Evolutionary conservation across 2,329 filamentous ascomycete species (phyloP), one percentile per base, ranked within the genome.

Genomic region (Pseudogymnoascus sp.): DNA sequence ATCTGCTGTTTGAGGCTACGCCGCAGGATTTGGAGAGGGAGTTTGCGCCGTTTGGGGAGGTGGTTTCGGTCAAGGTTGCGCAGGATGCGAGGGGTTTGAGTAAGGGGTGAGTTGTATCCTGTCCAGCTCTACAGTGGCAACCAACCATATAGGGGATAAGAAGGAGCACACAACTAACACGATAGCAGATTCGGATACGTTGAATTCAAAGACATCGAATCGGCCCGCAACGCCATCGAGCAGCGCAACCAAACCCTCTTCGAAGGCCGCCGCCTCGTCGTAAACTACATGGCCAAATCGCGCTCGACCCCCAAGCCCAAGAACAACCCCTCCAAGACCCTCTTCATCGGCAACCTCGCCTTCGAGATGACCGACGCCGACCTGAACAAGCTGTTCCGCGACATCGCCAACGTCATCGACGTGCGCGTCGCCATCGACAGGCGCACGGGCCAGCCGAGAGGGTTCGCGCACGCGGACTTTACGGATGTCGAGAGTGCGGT

Each of bases 381-480:
- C 71, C 80, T 96, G 62, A 92, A 93, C 76, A 81, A 86, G 62
- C 76, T 96, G 26, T 93, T 96, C 82, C 79, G 81, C 64, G 81
- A 85, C 24, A 79, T 96, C 65, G 78, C 82, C 60, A 88, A 90
- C 73, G 82, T 93, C 59, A 77, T 82, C 62, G 89, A 93, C 70
- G 86, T 96, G 59, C 86, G 92, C 65, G 87, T 96, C 63, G 89
- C 91, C 61, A 88, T 95, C 69, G 91, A 96, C 76, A 84, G 89
- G 70, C 82, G 86, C 67, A 92, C 89, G 6, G 91, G 91, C 53
- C 87, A 89, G 76, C 89, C 89, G 38, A 82, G 90, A 73, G 92
- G 92, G 66, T 96, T 95, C 73, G 89, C 88, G 19, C 91, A 96
- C 73, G 88, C 87, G 59, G 90, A 96, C 72, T 96, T 96, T 74